These are phyloP conservation scores for Amphichorda felina DNA, from an alignment of 2,329 filamentous ascomycete genomes.

Conservation along the genomic window DNA sequence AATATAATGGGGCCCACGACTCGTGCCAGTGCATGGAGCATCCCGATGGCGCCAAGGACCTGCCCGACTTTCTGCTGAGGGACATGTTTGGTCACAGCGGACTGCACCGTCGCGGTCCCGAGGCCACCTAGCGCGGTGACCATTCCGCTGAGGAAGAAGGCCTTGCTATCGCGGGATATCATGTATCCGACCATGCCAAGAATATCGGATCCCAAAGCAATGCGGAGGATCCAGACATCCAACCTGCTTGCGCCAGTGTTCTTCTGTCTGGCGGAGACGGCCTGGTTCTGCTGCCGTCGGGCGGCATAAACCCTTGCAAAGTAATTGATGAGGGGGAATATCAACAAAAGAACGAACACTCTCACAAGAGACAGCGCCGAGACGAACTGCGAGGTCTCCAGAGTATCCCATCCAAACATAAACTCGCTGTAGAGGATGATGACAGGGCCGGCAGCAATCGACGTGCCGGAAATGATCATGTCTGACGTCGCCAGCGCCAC, in stretches of 20 bases:
- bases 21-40: constrained; percentile 72
- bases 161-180: constrained; percentile 42
- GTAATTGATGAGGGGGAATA: constrained; percentile 70
- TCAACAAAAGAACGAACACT: constrained; percentile 59
- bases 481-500: constrained; percentile 70
- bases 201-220: constrained; percentile 65
- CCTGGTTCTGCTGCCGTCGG: constrained; percentile 24
- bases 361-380: constrained; percentile 68
- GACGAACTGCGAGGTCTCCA: constrained; percentile 71
- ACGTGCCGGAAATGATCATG: constrained; percentile 67
- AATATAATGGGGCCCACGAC: constrained; percentile 74
- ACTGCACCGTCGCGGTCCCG: constrained; percentile 73
- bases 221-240: constrained; percentile 66
- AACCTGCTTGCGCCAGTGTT: constrained; percentile 64
- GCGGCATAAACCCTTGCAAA: constrained; percentile 50
- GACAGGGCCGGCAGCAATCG: constrained; percentile 72
- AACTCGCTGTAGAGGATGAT: constrained; percentile 74
- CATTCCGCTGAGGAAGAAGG: constrained; percentile 63
- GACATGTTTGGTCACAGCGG: constrained; percentile 81
- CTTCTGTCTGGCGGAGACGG: constrained; percentile 25
- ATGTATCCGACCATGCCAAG: constrained; percentile 67
- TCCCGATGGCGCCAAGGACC: constrained; percentile 76
- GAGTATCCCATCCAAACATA: constrained; percentile 70
- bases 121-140: constrained; percentile 72
- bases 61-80: constrained; percentile 72